Base-by-base conservation (phyloP, 2,329 filamentous ascomycete genomes). In the Paracamarosporium sp. region DNA sequence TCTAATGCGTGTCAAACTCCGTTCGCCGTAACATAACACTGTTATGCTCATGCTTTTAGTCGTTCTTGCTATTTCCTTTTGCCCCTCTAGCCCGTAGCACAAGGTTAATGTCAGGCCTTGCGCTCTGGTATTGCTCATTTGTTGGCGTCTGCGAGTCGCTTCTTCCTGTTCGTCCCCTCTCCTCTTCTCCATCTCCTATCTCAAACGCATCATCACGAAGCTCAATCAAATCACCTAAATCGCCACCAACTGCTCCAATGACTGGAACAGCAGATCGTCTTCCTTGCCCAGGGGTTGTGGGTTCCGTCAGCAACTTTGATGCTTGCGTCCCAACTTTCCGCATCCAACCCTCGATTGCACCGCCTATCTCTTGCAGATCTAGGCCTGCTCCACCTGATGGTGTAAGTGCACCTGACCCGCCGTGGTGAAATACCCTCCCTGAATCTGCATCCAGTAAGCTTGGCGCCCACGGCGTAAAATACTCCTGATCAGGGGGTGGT, bases 291-390 rank as follows among this genome's bases (percentile, higher is more conserved):
- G 68, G 68, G 3, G 50, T 78, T 53, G 54, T 70, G 54, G 57
- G 74, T 64, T 67, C 75, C 38, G 73, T 60, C n/a, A 77, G 56
- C 9, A 76, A 53, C 45, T 73, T 78, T 17, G 72, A 70, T 4
- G 85, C 82, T 69, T 88, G 89, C 5, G 84, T 81, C 58, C 92
- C 92, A 35, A 96, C 88, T 61, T 92, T 92, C 59, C 93, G 85
- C 57, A 98, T 82, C 93, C 95, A 99, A 1, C 89, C 90, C 78
- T 98, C 95, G 28, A 98, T 88, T 2, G 90, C 90, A 5, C 92
- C 90, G 1, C 93, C 93, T 9, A 96, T 89, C 62, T 93, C 91
- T 68, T 97, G 93, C 2, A 98, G 80, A 7, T 82, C 79, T 22
- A 82, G 60, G 17, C 75, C 73, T 24, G 69, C 63, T 6, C 71